Base-by-base conservation (phyloP, 2,329 filamentous ascomycete genomes). In the Paecilomyces sp. region DNA sequence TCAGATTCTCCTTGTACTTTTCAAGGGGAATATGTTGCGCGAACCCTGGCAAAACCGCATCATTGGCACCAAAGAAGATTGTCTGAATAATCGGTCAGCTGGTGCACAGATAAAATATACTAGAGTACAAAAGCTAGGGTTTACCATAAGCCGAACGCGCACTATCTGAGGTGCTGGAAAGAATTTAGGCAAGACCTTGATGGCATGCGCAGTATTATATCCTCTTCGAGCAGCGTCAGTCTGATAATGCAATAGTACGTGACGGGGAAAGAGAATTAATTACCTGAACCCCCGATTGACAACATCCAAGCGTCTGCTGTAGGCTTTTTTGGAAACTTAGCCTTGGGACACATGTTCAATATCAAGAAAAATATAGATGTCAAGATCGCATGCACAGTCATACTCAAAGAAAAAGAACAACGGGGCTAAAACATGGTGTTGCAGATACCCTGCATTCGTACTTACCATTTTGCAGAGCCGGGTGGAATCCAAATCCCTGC, bases 51-150 rank as follows among this genome's bases (percentile, higher is more conserved):
- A 95, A 74, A 58, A 87, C 87, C 3, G 93, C 88, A 74, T 97
- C 94, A 71, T 99, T 97, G 66, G 94, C 91, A 18, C 94, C 94
- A 61, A 97, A 87, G 65, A 96, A 88, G 60, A 96, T 76, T 47
- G 89, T 79, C 89, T 92, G 60, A 28, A 28, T 28, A 22, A 50
- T n/a, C 31, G 36, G 53, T 63, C 25, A 64, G 58, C 57, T 25
- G 30, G 47, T 53, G 36, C 24, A 18, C 13, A 22, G 28, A n/a
- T 31, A 22, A 3, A 18, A 8, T 47, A 47, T 8, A 47, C n/a
- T n/a, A 47, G 41, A n/a, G 11, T 24, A 22, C 15, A 24, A 53
- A 22, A 9, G 31, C 28, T 24, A 34, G 36, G n/a, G 18, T 51
- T 56, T 70, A 79, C 77, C 75, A 80, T 75, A 36, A 79, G 69